Evolutionary conservation across 306 rosid genomes (phyloP).

Genomic region (Vigna unguiculata): DNA sequence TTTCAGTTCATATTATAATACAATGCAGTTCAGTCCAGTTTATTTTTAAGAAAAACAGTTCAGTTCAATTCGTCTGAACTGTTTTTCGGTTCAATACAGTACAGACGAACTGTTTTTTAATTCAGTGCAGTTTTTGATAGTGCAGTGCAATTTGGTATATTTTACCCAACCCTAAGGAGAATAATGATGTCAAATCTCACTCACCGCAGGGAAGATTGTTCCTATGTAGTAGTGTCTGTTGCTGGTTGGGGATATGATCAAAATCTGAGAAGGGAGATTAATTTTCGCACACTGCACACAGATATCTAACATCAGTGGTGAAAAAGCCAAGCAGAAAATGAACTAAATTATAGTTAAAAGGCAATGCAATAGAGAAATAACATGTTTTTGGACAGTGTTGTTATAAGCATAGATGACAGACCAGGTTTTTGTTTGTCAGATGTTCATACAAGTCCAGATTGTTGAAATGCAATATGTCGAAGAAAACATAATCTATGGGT

Average conservation of each 20-base stretch:
- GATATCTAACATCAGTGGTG: neutral
- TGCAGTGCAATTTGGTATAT: too few species aligned
- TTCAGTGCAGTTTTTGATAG: too few species aligned
- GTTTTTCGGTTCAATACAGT: too few species aligned
- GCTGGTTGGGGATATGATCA: constrained; percentile 25
- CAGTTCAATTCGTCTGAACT: too few species aligned
- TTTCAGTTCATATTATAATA: too few species aligned
- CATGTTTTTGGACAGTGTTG: neutral
- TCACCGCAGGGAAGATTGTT: constrained; percentile 34
- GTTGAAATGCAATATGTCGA: neutral
- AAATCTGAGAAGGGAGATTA: constrained; percentile 1
- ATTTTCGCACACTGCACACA: constrained; percentile 41
- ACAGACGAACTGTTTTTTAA: too few species aligned
- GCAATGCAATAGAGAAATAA: neutral
- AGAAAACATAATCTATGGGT: constrained; percentile 13
- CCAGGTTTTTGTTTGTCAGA: neutral
- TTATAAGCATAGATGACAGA: neutral
- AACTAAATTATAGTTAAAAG: neutral
- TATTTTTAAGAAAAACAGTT: too few species aligned
- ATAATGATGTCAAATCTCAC: constrained; percentile 12
- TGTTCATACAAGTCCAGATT: constrained; percentile 14
- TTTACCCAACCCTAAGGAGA: too few species aligned
- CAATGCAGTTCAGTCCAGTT: too few species aligned
- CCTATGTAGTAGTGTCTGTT: constrained; percentile 24
- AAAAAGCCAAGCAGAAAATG: neutral